Evolutionary conservation across 371 early-diverging fungal genomes (phyloP), one percentile per base, ranked within the genome.

Genomic region (Mortierella sp.): DNA sequence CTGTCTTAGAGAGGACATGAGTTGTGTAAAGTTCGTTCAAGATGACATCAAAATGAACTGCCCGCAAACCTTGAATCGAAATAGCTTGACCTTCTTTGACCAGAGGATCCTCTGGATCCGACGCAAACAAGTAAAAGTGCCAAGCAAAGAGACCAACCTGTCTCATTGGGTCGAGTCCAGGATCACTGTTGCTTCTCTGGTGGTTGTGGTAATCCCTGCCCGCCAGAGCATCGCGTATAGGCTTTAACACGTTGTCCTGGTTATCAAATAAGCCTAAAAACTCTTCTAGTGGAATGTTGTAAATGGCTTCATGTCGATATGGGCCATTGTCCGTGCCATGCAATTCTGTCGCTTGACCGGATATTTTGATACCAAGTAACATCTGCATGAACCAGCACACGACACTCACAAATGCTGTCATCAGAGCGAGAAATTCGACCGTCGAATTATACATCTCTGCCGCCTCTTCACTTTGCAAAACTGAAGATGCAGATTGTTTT

Each of bases 11-110:
- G 16, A 91, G 72, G 58, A 90, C 85, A 39, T 89, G 75, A 0
- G 79, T 85, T 1, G 90, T 88, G 43, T 91, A 91, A 32, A 91
- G 75, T 12, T 72, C 80, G 62, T 80, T 80, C 60, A 80, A 62
- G 43, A 80, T 55, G 28, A 75, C 75, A 60, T 80, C 80, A 49
- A 80, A 72, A 16, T 74, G 68, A 10, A 61, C n/a, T 11, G 52
- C 22, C 40, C 32, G 49, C 22, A 75, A 9, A 40, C 22, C 20
- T 6, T 64, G 32, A 10, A 28, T 35, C 18, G 71, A 54, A 18
- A 75, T 64, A 18, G 51, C 12, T 8, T 35, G 43, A n/a, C 66
- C 65, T 8, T 64, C 72, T 18, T 35, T 64, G 22, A 60, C 49
- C 28, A 72, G 37, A 11, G 75, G 80, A 0, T 68, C 60, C 0